phyloP scores from a whole-genome alignment of 2,329 filamentous ascomycete genomes.

The Karstenula rhodostoma region DNA sequence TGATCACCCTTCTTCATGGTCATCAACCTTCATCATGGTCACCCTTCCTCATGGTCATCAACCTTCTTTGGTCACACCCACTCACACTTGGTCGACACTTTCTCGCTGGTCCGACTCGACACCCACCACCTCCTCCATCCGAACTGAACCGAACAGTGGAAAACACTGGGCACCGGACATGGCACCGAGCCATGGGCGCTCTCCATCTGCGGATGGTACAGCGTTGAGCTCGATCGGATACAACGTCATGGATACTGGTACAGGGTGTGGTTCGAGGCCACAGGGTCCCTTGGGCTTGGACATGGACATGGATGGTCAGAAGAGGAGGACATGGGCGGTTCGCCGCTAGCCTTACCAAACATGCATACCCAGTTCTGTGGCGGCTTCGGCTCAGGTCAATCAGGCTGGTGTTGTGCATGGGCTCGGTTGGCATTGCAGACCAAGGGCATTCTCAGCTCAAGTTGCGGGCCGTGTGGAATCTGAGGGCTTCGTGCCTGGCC shows the following conservation, averaged over 20 bases:
- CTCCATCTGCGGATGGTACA: constrained; percentile 17
- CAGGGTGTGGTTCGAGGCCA: constrained; percentile 21
- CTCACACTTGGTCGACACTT: neutral
- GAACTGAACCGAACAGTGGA: constrained; percentile 12
- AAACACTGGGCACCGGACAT: constrained; percentile 22
- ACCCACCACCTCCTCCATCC: neutral
- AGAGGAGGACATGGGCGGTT: constrained; percentile 6
- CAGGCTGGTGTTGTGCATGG: neutral
- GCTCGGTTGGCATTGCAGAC: constrained; percentile 2
- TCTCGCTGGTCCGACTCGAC: constrained; percentile 9
- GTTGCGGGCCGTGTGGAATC: constrained; percentile 11
- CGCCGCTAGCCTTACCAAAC: constrained; percentile 10
- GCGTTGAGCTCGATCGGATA: constrained; percentile 20
- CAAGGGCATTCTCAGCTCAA: constrained; percentile 7
- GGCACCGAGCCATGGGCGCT: constrained; percentile 15
- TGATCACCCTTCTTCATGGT: neutral
- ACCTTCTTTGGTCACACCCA: neutral
- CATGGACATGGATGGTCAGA: neutral
- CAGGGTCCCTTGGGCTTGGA: constrained; percentile 17
- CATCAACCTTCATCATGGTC: neutral
- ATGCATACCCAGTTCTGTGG: constrained; percentile 7
- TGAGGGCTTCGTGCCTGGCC: constrained; percentile 14
- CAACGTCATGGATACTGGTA: constrained; percentile 15
- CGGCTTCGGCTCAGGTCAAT: constrained; percentile 3
- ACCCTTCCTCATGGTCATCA: neutral